Conservation (phyloP, 2,329 filamentous ascomycete genomes). For the Ophiocordyceps camponoti-saundersi region DNA sequence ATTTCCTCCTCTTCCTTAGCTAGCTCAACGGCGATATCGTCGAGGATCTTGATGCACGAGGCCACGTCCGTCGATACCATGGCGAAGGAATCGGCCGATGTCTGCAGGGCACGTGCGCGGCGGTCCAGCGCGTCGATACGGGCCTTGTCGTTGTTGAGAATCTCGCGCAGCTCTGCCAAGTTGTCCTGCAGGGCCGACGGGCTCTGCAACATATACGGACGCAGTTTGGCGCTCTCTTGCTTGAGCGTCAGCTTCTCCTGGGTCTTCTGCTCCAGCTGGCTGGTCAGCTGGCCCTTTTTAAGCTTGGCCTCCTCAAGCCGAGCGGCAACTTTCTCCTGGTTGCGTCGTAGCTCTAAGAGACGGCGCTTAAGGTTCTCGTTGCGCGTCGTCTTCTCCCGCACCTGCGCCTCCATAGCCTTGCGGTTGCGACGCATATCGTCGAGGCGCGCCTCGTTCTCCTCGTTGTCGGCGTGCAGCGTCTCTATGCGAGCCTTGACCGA, state of each 20-base stretch:
- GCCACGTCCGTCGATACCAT: slow-evolving; percentile 75
- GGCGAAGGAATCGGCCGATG: slow-evolving; percentile 75
- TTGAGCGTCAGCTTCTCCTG: slow-evolving; percentile 52
- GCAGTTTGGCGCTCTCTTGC: slow-evolving; percentile 76
- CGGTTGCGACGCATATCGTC: slow-evolving; percentile 69
- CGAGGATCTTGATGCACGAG: slow-evolving; percentile 73
- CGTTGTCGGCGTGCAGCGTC: slow-evolving; percentile 67
- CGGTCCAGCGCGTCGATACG: slow-evolving; percentile 81
- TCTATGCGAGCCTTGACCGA: slow-evolving; percentile 78
- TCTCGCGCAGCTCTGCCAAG: slow-evolving; percentile 66
- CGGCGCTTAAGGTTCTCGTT: slow-evolving; percentile 78
- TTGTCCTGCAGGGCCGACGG: slow-evolving; percentile 68
- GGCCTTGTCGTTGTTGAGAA: slow-evolving; percentile 58
- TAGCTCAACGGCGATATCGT: slow-evolving; percentile 73
- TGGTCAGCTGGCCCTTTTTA: slow-evolving; percentile 62
- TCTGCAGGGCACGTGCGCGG: slow-evolving; percentile 76
- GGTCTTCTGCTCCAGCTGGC: slow-evolving; percentile 53
- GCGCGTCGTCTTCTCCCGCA: slow-evolving; percentile 67
- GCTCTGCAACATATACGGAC: slow-evolving; percentile 83
- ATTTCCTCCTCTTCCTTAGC: slow-evolving; percentile 85
- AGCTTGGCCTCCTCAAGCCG: slow-evolving; percentile 69
- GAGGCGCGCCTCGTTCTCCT: slow-evolving; percentile 66
- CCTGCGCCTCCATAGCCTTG: slow-evolving; percentile 62
- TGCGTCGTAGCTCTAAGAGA: slow-evolving; percentile 62
- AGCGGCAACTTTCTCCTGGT: slow-evolving; percentile 68